Base-by-base conservation (phyloP, 2,329 filamentous ascomycete species). In the Colletotrichum trifolii region DNA sequence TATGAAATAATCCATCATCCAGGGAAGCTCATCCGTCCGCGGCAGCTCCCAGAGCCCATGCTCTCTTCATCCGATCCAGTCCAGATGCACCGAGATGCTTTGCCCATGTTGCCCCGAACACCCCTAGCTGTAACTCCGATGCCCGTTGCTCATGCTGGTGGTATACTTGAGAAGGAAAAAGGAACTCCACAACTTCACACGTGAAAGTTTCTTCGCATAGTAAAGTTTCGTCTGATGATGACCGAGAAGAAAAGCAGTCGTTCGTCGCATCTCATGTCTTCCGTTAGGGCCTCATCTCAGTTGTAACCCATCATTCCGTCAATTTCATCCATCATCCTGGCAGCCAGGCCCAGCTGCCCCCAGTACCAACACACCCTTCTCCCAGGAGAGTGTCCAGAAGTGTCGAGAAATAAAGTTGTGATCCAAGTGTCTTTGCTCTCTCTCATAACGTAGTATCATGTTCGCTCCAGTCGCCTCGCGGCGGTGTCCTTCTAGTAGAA, bases 401-500 rank as follows among this genome's bases (percentile, higher is more conserved):
- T 25, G 25, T 25, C 25, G 4, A 25, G 54, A 43, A 35, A 63
- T 49, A 57, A 55, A 49, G 34, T 36, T 54, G 57, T 66, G 54
- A 63, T 66, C 62, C 66, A 66, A 67, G 62, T 67, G 65, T 67
- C 65, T 65, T 55, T 48, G 62, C 48, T 67, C 66, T 59, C 60
- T 66, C 57, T 25, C 25, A 25, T 25, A 25, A 25, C 25, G 34
- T 66, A 52, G 62, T 66, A 25, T 67, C 62, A 62, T 61, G 48
- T 61, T 47, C 60, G 63, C 66, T 68, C 65, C 61, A 60, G 54
- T 53, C 71, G 78, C 80, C 79, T 82, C 72, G 78, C 78, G 78
- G 78, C 78, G 70, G 8, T 67, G 58, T 66, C 66, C 57, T 58
- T 67, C 46, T 66, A 63, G 45, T 62, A 67, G 55, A 49, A 57